Base-by-base conservation (phyloP, 176 grass and related monocot species). In the Carex scoparia region DNA sequence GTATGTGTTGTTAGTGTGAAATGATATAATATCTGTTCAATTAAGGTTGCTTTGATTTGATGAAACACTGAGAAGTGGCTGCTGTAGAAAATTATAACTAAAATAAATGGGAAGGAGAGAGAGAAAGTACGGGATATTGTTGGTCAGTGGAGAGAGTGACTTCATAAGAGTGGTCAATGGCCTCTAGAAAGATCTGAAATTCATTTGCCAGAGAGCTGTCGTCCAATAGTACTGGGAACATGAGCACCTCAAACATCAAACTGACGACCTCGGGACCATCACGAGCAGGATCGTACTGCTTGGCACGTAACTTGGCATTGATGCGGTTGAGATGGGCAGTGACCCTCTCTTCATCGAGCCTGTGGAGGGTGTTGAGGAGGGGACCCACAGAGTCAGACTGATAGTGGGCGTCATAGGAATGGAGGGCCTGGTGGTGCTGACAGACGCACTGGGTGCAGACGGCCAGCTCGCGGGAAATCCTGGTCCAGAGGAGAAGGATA, bases 211-310 rank as follows among this genome's bases (percentile, higher is more conserved):
- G 87, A 79, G 85, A 91, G 33, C 88, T 80, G 59, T 98, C 95
- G 69, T 94, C 93, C 51, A 98, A 80, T 18, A 98, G 84, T 40
- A 85, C 82, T 48, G 93, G 95, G 89, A 88, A 95, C 91, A 94
- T 90, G 78, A 98, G 75, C 74, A 98, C 91, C 91, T 98, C 93
- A 13, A 95, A 98, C 95, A 98, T 93, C 63, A 98, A 53, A 70
- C 85, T 88, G 79, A 98, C 85, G 87, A 98, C 88, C 86, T 92
- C 85, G 68, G 80, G 58, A 44, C 87, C 84, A 76, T 92, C 86
- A 48, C 64, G 83, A 65, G 80, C 78, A 76, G 92, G 90, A 44
- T 95, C 79, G 65, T 94, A 98, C 32, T 98, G 81, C 27, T 88
- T 92, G 42, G 79, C 23, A 31, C 63, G 86, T 19, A 94, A 78